A percentile compares a stretch with the other conserved stretches of the same genome.
Conservation (phyloP, 2,329 filamentous ascomycete genomes). For the Byssothecium circinans region DNA sequence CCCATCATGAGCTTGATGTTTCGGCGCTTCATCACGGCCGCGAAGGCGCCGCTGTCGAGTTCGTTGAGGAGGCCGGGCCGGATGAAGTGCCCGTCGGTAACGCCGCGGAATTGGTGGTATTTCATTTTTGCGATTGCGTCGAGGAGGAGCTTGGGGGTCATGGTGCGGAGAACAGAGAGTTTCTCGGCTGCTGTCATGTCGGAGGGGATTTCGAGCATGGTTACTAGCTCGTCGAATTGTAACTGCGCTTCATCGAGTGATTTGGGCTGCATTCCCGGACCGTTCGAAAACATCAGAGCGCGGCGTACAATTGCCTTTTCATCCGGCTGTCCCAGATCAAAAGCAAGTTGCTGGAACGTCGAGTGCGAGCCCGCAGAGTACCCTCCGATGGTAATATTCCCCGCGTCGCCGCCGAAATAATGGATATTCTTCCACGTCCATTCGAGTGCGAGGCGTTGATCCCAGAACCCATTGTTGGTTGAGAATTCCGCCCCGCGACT, state of each 20-base stretch:
- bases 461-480: slow-evolving; percentile 60
- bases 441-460: slow-evolving; percentile 58
- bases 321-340: slow-evolving; percentile 55
- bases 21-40: slow-evolving; percentile 46
- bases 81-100: slow-evolving; percentile 55
- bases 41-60: slow-evolving; percentile 55
- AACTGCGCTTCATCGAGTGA: slow-evolving; percentile 49
- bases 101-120: slow-evolving; percentile 58
- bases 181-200: slow-evolving; percentile 48
- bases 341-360: slow-evolving; percentile 59
- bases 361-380: slow-evolving; percentile 62
- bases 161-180: slow-evolving; percentile 48
- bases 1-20: slow-evolving; percentile 56
- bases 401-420: slow-evolving; percentile 55
- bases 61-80: slow-evolving; percentile 46
- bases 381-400: slow-evolving; percentile 57
- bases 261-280: slow-evolving; percentile 57
- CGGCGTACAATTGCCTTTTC: slow-evolving; percentile 53
- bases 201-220: slow-evolving; percentile 48
- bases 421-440: slow-evolving; percentile 57
- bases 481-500: slow-evolving; percentile 23
- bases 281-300: slow-evolving; percentile 58
- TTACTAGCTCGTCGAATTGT: slow-evolving; percentile 57
- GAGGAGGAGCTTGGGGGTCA: slow-evolving; percentile 47
- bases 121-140: slow-evolving; percentile 47